Conservation (phyloP, 352 stramenopile species). For the Ophiocytium majus region DNA sequence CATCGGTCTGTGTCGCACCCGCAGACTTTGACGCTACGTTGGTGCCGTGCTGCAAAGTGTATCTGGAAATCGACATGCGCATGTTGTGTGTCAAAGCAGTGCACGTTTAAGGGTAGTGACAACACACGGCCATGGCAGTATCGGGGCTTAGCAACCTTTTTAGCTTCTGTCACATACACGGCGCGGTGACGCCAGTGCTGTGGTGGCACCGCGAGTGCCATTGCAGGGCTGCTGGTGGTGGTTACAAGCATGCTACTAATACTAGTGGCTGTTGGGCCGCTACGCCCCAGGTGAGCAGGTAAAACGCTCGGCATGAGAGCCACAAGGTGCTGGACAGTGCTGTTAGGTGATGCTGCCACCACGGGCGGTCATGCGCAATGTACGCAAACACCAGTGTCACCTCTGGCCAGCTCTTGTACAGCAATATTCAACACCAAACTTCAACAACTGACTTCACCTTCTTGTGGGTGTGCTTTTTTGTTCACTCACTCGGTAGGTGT, state of each 20-base stretch:
- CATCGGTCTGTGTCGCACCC: slow-evolving; percentile 31
- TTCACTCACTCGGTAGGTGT: not conserved
- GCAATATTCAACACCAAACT: no score
- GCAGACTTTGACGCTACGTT: not conserved
- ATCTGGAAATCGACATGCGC: slow-evolving; percentile 2
- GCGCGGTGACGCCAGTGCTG: not conserved
- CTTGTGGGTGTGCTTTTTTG: not conserved
- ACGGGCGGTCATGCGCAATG: no score
- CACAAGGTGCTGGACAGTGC: no score
- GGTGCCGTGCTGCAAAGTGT: not conserved
- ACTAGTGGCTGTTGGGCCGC: no score
- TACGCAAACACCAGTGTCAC: no score
- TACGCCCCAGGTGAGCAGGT: no score
- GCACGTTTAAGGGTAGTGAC: not conserved
- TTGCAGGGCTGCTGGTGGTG: no score
- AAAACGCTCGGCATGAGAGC: no score
- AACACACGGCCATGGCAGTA: not conserved
- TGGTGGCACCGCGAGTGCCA: no score
- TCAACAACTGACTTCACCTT: not conserved
- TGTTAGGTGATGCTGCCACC: no score
- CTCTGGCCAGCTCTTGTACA: no score
- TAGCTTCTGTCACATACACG: not conserved
- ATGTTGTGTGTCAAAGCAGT: not conserved
- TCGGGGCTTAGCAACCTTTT: not conserved
- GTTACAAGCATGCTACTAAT: no score